Conservation (phyloP, 331 rosid genomes). For the Rhamnella rubrinervis region DNA sequence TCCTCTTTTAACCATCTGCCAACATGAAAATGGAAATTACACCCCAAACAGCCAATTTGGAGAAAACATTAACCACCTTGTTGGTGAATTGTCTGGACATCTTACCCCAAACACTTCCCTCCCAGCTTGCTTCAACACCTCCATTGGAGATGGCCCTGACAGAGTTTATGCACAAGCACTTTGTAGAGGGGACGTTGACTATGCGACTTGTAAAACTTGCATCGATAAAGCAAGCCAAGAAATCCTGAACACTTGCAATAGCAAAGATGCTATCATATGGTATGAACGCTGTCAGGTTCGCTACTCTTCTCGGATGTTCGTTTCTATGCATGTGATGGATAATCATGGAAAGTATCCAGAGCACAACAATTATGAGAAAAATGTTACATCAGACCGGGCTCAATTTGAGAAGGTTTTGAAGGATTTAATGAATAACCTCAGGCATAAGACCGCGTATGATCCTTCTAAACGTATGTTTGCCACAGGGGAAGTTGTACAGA, state of each 20-base stretch:
- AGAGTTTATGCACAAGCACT: conserved; percentile 56
- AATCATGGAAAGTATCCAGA: conserved; percentile 41
- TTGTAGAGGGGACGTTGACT: conserved; percentile 58
- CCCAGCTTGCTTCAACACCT: conserved; percentile 37
- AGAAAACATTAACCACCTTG: conserved; percentile 39
- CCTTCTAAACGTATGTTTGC: conserved; percentile 10
- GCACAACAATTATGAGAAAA: not conserved
- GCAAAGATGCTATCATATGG: conserved; percentile 56
- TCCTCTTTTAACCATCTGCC: conserved; percentile 30
- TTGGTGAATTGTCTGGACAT: conserved; percentile 32
- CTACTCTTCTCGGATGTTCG: conserved; percentile 49
- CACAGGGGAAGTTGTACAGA: not conserved
- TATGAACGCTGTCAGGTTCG: conserved; percentile 60
- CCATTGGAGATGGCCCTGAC: conserved; percentile 17
- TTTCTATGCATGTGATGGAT: conserved; percentile 1
- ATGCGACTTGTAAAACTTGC: conserved; percentile 42
- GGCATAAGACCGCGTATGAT: not conserved
- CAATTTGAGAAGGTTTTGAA: not conserved
- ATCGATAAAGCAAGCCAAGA: conserved; percentile 46
- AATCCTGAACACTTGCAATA: conserved; percentile 31
- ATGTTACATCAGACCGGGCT: not conserved
- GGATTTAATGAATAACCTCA: not conserved
- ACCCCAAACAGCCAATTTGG: conserved; percentile 30
- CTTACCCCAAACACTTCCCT: not conserved
- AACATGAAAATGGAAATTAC: conserved; percentile 23